Base-by-base conservation (phyloP, 2,329 filamentous ascomycete species). In the Ophiosphaerella narmari region DNA sequence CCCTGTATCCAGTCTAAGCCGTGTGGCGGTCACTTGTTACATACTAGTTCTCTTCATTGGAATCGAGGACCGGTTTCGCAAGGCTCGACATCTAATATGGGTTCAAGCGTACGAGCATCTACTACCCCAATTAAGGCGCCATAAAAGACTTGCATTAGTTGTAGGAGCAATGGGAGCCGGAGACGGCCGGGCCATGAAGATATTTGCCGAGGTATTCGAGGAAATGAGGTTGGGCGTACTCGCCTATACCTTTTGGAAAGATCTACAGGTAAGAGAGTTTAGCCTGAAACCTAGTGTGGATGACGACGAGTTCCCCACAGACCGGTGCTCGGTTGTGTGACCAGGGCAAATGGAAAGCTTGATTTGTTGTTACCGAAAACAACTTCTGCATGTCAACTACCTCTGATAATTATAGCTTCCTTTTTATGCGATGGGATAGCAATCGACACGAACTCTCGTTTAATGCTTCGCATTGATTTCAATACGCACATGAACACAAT, bases 1-100 rank as follows among this genome's bases (percentile, higher is more conserved):
- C 18, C 55, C 55, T 12, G 11, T 56, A n/a, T 59, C 55, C 14
- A 54, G 52, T 32, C 14, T 59, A n/a, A 59, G 56, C 40, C 52
- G 51, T 34, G 33, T 49, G 8, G 54, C 24, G 41, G 38, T 56
- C 36, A 59, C 53, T 33, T 16, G 26, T 14, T 47, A 54, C 35
- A 48, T 59, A 13, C 48, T 59, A 43, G 21, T 54, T 4, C 44
- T 59, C 5, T 59, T 59, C 45, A 39, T 50, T 29, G 35, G 32
- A n/a, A 32, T 59, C 18, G 52, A 59, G 36, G 46, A 53, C 23
- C 38, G 39, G 18, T 43, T 59, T 35, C 43, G 43, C 26, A 32
- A 52, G 38, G 33, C 46, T 39, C 55, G 52, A 32, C 51, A 58
- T 34, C 55, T 52, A 36, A 35, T 58, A 23, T 58, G 38, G 33